phyloP scores from a whole-genome alignment of 1,284 basidiomycete species.

The Leccinum angustisporum region DNA sequence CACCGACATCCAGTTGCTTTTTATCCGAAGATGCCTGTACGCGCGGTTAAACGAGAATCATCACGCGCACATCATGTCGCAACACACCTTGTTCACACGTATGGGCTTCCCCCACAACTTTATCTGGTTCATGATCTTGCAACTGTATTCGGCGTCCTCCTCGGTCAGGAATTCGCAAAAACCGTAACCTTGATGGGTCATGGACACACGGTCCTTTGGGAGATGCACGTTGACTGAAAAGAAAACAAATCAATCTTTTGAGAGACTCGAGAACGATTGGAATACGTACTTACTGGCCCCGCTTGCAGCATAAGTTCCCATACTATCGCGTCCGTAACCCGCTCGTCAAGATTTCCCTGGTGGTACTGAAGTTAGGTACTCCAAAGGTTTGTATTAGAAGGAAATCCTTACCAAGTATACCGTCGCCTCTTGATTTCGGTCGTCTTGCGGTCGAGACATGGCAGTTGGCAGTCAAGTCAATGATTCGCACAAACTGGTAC shows the following conservation, averaged over 20 bases:
- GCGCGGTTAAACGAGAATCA: not conserved
- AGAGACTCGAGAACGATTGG: not conserved
- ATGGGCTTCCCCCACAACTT: conserved; percentile 99
- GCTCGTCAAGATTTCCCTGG: conserved; percentile 95
- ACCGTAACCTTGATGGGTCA: conserved; percentile 97
- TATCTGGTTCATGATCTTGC: conserved; percentile 99
- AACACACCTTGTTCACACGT: conserved; percentile 54
- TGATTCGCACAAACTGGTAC: too few species aligned
- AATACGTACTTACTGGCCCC: conserved; percentile 85
- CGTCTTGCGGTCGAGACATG: conserved; percentile 87
- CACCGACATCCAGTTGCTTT: conserved; percentile 97
- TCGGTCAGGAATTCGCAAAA: conserved; percentile 99
- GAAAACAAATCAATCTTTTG: conserved; percentile 8
- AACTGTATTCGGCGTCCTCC: conserved; percentile 98
- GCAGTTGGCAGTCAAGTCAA: conserved; percentile 3
- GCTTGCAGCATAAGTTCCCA: conserved; percentile 99
- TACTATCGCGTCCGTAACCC: conserved; percentile 89
- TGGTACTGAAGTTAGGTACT: not conserved
- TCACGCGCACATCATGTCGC: not conserved
- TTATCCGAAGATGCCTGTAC: conserved; percentile 49
- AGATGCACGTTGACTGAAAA: conserved; percentile 88
- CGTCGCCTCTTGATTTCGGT: conserved; percentile 93
- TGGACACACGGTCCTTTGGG: conserved; percentile 99
- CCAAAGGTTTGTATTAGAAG: not conserved
- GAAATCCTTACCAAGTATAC: conserved; percentile 77